Evolutionary conservation across 345 rosid genomes (phyloP).

Genomic region (Pseudoturritis turrita): DNA sequence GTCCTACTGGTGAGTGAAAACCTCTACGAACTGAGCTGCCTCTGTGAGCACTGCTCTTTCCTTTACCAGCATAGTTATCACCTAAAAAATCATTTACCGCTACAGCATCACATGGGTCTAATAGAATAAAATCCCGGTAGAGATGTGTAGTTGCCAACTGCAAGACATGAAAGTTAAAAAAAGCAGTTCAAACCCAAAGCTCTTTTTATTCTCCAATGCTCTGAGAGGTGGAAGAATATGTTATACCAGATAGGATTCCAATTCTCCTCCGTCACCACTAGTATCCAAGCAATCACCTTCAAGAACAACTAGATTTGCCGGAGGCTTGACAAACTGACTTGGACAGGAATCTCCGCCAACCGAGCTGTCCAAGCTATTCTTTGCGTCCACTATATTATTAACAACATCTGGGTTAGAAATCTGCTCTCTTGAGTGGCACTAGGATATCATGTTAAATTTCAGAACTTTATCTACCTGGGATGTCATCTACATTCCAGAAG

Average conservation of each 20-base stretch:
- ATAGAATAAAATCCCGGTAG: constrained; percentile 74
- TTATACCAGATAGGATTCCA: constrained; percentile 93
- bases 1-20: constrained; percentile 53
- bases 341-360: constrained; percentile 45
- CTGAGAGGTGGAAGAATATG: constrained; percentile 11
- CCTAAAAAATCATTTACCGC: constrained; percentile 56
- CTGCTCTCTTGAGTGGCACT: neutral
- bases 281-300: constrained; percentile 91
- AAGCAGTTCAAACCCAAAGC: neutral
- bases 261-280: constrained; percentile 68
- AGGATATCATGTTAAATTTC: neutral
- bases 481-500: constrained; percentile 74
- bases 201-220: constrained; percentile 8
- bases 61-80: constrained; percentile 39
- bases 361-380: constrained; percentile 67
- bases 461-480: constrained; percentile 56
- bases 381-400: constrained; percentile 58
- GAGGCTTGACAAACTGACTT: constrained; percentile 76
- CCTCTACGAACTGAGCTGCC: constrained; percentile 47
- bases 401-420: neutral
- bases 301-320: constrained; percentile 88
- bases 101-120: constrained; percentile 74
- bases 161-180: constrained; percentile 30
- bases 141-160: constrained; percentile 86
- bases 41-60: constrained; percentile 36